Evolutionary conservation across 2,329 filamentous ascomycete genomes (phyloP), one percentile per base, ranked within the genome.

Genomic region (Epichloe gansuensis): DNA sequence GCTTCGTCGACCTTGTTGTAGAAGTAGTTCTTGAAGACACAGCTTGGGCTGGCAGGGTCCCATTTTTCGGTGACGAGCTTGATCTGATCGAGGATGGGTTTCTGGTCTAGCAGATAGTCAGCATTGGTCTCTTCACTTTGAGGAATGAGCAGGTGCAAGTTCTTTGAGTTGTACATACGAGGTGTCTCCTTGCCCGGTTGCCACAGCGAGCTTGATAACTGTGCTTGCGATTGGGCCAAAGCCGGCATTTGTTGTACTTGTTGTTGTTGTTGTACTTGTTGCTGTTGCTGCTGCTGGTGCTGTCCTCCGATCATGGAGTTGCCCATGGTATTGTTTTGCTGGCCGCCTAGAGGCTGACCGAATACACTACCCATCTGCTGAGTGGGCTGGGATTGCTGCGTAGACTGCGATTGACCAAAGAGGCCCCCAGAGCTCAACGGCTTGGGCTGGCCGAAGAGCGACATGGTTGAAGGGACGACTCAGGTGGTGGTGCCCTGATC

Each of bases 1-100:
- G 80, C 78, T 61, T 85, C 80, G 56, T 85, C 82, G 56, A 90
- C 86, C 58, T 87, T 82, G 70, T 93, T 93, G 75, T 93, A 94
- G 66, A 93, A 88, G 72, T 91, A 91, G 63, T 86, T 75, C 66
- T 88, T 85, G 71, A 93, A 89, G 31, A 78, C 80, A 60, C 85
- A 89, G 63, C 80, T 81, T 23, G 80, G 75, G 64, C 75, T 78
- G 27, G 74, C 68, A 1, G 85, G 82, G 55, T 86, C 76, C 87
- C 87, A 93, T 69, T 90, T 89, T 54, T 80, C 74, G 50, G 80
- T 72, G 41, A 93, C 75, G 27, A 81, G 73, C 55, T 76, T 73
- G 65, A 90, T 86, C 65, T 91, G 87, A 53, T 89, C 83, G 21
- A 81, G 75, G 44, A 90, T 78, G 47, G 82, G 80, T 65, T 89